Base-by-base conservation (phyloP, 2,329 filamentous ascomycete genomes). In the Phoma sp. region DNA sequence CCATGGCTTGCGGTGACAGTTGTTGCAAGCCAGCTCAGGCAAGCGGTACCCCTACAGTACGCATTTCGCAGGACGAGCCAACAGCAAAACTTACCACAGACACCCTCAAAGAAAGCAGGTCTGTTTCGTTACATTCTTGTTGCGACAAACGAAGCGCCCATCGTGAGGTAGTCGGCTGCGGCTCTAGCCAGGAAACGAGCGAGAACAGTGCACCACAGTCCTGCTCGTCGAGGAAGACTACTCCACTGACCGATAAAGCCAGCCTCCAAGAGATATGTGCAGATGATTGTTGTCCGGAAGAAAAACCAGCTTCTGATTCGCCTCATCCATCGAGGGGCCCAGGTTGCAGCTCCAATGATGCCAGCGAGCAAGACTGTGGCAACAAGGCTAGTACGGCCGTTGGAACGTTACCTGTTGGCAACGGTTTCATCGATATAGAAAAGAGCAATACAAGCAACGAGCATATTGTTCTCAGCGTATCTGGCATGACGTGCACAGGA, bases 401-500 rank as follows among this genome's bases (percentile, higher is more conserved):
- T 31, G 29, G 12, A 6, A 15, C 15, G 4, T 31, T 13, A 5
- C 12, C 29, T 31, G 6, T 4, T 12, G 40, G 17, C 13, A 17
- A 21, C 4, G 31, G 29, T 1, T 10, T 27, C 21, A 22, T 38
- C 6, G 62, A 70, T 15, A 40, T 56, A 1, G 76, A 76, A 55
- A 66, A 58, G 36, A 65, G 67, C 3, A n/a, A 38, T 37, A 40
- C 60, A 7, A 55, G 52, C 4, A 70, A 59, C 3, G 84, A 89
- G 51, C 84, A 85, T 67, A 75, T 90, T 2, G 72, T 85, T 24
- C 76, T 91, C n/a, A 82, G 77, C 51, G 79, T 91, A 19, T 81
- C 82, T 2, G 88, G 89, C 3, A 90, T 92, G 88, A 91, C 87
- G 0, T 92, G 89, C 61, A 86, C 85, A 0, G 88, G 88, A 0